Evolutionary conservation across 495 filamentous ascomycete species (phyloP), one percentile per base, ranked within the genome.

Genomic region (Mycothermus thermophilus): DNA sequence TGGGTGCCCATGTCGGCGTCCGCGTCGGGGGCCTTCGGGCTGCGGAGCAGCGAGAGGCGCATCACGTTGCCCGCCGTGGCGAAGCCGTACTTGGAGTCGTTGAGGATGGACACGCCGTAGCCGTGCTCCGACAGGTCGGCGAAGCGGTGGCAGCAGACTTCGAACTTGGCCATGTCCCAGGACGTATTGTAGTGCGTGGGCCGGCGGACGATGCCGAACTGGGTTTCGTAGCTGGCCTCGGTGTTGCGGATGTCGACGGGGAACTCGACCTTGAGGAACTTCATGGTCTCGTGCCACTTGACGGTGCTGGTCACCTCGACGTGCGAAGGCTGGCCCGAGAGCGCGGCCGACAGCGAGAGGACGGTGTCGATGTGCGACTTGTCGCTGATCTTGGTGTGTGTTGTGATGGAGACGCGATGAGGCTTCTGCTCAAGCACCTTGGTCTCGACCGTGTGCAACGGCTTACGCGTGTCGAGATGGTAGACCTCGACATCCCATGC

Each of bases 141-240:
- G 67, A 81, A 97, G 55, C 83, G 88, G 63, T 97, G 90, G 57
- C 81, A 87, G 72, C 87, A 94, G 27, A 97, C 90, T 62, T 97
- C 90, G 47, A 97, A 97, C 50, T 94, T 94, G 47, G 90, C 90
- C 88, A 93, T 94, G 46, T 97, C 90, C 90, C 90, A 97, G 53
- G 72, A 80, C 13, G 86, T 93, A 59, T 94, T 93, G 64, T 90
- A 93, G 62, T 93, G 90, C 0, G 90, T 97, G 7, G 90, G 86
- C 26, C 90, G 75, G 41, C 69, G 69, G 41, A 92, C 71, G 37
- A 94, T 73, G 43, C 90, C 92, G 46, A 83, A 97, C 51, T 93
- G 83, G 17, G 86, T 93, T 52, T 95, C 90, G 50, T 95, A 95
- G n/a, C 77, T 83, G 8, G 88, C 88, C 55, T 93, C 84, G 0